Percentiles rank a stretch among this genome's conserved stretches.
These are phyloP conservation scores for Amanita phalloides DNA, from an alignment of 768 basidiomycete genomes.

Conservation along the genomic window DNA sequence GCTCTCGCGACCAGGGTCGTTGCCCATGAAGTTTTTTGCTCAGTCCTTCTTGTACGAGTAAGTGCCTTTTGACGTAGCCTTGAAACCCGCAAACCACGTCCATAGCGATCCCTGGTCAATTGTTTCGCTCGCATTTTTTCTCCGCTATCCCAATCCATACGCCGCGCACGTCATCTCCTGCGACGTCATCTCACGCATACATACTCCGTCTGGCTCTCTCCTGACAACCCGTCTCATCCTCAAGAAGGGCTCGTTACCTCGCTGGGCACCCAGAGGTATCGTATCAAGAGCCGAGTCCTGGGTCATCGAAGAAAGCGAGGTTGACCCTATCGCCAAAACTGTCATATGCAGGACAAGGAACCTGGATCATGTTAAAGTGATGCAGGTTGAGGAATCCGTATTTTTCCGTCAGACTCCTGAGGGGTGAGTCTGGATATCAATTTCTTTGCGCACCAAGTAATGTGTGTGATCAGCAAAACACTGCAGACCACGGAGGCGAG, in stretches of 20 bases:
- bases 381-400: constrained; percentile 85
- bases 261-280: constrained; percentile 84
- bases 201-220: constrained; percentile 65
- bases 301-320: constrained; percentile 92
- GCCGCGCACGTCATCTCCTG: constrained; percentile 90
- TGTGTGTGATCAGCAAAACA: constrained; percentile 45
- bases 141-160: constrained; percentile 94
- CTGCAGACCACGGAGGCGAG: constrained; percentile 80
- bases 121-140: constrained; percentile 86
- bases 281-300: constrained; percentile 81
- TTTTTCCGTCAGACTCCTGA: constrained; percentile 56
- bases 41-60: constrained; percentile 48
- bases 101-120: constrained; percentile 87
- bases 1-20: constrained; percentile 17
- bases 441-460: not conserved
- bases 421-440: constrained; percentile 39
- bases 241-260: constrained; percentile 83
- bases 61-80: constrained; percentile 11
- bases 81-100: constrained; percentile 1
- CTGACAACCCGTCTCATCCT: constrained; percentile 85
- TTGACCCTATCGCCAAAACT: constrained; percentile 72
- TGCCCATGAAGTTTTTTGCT: constrained; percentile 46
- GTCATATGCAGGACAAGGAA: constrained; percentile 80
- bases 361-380: constrained; percentile 87
- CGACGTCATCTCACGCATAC: constrained; percentile 82